Base-by-base conservation (phyloP, 2,329 filamentous ascomycete species). In the Coleophoma eucalyptorum region DNA sequence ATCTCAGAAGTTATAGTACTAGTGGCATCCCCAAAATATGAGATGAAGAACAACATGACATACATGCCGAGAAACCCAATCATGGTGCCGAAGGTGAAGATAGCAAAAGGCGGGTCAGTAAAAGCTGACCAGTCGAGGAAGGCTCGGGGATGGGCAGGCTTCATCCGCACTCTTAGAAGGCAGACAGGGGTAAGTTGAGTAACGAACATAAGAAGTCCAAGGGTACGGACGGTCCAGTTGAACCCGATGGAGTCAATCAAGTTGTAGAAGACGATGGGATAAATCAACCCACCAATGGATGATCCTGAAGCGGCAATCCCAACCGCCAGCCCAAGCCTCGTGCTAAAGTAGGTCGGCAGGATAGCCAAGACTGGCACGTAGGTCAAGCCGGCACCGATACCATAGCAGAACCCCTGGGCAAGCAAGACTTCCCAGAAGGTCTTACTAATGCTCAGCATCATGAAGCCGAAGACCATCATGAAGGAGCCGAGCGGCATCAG, bases 321-420 rank as follows among this genome's bases (percentile, higher is more conserved):
- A 3, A 38, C 16, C 13, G 35, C 35, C 13, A 38, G 13, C 2
- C 15, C 35, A 6, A 15, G 6, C 6, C 13, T 38, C 6, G 6
- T 38, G 4, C 15, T 56, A 54, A 73, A 74, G 46, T 72, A 72
- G 1, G 67, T 64, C 6, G 87, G 60, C 2, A 81, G 81, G 43
- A 85, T 76, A 3, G 80, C 83, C 18, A 87, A 66, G 1, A 75
- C 75, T 50, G 73, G 72, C 1, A 70, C 47, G 46, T 71, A 74
- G 4, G 73, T 41, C 19, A 65, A 61, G 0, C 73, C 74, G 3
- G 60, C 64, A 2, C 76, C 77, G 0, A 76, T 53, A 6, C 77
- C 76, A 21, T 74, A 55, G 49, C 67, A 71, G 40, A 75, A 53
- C 1, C 72, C 73, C 55, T 77, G 74, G 1, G 72, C 60, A 0